A percentile compares a stretch with the other conserved stretches of the same genome.
These are phyloP conservation scores for Nakaseomyces bracarensis DNA, from an alignment of 1,139 yeast genomes.

Conservation along the genomic window DNA sequence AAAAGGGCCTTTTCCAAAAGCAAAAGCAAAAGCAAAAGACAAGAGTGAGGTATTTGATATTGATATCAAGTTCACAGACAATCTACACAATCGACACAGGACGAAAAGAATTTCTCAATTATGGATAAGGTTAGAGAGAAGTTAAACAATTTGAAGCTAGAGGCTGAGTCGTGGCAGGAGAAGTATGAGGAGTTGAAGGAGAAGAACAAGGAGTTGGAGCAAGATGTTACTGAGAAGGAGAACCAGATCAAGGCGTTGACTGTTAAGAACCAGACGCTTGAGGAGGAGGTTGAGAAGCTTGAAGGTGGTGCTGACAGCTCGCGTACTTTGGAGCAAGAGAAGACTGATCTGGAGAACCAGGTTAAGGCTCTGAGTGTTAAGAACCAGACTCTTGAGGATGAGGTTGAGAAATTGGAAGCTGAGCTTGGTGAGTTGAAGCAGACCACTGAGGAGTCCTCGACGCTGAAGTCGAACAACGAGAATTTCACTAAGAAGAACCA, in stretches of 20 bases:
- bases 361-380: slow-evolving; percentile 88
- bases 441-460: slow-evolving; percentile 87
- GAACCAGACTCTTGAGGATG: slow-evolving; percentile 82
- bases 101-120: too few species aligned
- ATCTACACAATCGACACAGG: too few species aligned
- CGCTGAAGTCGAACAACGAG: slow-evolving; percentile 82
- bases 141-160: slow-evolving; percentile 82
- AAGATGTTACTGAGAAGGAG: slow-evolving; percentile 84
- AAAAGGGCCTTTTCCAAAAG: too few species aligned
- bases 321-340: slow-evolving; percentile 38
- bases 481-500: slow-evolving; percentile 87
- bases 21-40: too few species aligned
- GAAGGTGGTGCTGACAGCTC: slow-evolving; percentile 72
- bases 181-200: slow-evolving; percentile 81
- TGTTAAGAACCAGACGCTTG: slow-evolving; percentile 86
- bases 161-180: slow-evolving; percentile 96
- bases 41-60: too few species aligned
- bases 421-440: slow-evolving; percentile 76
- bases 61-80: too few species aligned
- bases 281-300: slow-evolving; percentile 82
- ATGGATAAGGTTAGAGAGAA: slow-evolving; percentile 40
- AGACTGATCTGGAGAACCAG: slow-evolving; percentile 87
- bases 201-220: slow-evolving; percentile 84
- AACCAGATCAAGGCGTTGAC: slow-evolving; percentile 89
- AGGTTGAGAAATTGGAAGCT: slow-evolving; percentile 80